A percentile compares a stretch with the other conserved stretches of the same genome.
phyloP scores from a whole-genome alignment of 768 basidiomycete genomes.

The Lactarius pseudohatsudake region DNA sequence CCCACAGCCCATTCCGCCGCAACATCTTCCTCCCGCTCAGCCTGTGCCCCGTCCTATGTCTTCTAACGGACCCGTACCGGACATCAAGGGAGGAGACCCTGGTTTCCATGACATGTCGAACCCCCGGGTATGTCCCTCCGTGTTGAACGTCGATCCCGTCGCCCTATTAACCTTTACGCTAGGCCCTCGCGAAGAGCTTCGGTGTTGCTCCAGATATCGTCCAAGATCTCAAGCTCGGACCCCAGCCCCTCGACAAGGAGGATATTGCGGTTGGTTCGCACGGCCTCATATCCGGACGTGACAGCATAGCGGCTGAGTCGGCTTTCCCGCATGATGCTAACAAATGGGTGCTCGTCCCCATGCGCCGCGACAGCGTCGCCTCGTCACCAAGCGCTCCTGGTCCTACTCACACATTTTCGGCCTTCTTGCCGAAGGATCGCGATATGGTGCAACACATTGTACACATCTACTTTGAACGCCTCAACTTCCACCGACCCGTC shows the following conservation, averaged over 20 bases:
- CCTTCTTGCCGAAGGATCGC: conserved; percentile 80
- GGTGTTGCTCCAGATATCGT: conserved; percentile 75
- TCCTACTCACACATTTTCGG: conserved; percentile 43
- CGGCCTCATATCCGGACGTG: conserved; percentile 68
- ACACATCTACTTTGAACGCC: conserved; percentile 70
- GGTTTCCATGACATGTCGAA: conserved; percentile 77
- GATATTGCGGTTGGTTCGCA: conserved; percentile 76
- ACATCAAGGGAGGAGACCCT: conserved; percentile 76
- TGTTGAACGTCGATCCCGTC: conserved; percentile 8
- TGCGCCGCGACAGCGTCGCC: conserved; percentile 49
- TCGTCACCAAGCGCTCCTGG: conserved; percentile 27
- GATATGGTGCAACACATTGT: conserved; percentile 60
- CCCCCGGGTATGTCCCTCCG: conserved; percentile 46
- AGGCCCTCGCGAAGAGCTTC: conserved; percentile 76
- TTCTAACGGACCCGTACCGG: conserved; percentile 31
- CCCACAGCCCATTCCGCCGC: conserved; percentile 39
- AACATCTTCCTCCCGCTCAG: conserved; percentile 41
- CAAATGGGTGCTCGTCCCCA: conserved; percentile 58
- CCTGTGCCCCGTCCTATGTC: conserved; percentile 34
- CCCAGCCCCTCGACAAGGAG: conserved; percentile 54
- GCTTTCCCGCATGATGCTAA: conserved; percentile 57
- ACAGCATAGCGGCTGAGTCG: conserved; percentile 55
- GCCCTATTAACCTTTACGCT: conserved; percentile 18
- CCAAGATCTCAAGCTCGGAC: conserved; percentile 56
- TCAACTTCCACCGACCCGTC: conserved; percentile 80